Evolutionary conservation across 2,329 filamentous ascomycete genomes (phyloP).

Genomic region (Pseudocercospora pini-densiflorae): DNA sequence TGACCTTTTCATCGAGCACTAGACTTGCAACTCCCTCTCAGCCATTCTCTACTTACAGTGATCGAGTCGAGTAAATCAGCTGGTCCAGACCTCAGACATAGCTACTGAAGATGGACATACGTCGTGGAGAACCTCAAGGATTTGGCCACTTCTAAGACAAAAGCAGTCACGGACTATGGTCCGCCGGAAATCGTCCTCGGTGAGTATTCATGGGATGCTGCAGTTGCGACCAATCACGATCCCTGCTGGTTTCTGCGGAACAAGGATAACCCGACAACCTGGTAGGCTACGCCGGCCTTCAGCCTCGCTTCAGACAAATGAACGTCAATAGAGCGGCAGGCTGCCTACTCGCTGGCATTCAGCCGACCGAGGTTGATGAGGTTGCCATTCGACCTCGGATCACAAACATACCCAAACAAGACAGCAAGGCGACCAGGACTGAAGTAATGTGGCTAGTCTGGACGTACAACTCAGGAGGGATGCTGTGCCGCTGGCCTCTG

Average conservation of each 20-base stretch:
- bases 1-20: no score
- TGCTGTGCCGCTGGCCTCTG: not conserved
- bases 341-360: not conserved
- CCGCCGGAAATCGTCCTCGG: not conserved
- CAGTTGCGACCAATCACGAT: not conserved
- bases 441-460: not conserved
- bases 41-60: no score
- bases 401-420: not conserved
- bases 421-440: not conserved
- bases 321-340: not conserved
- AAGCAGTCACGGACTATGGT: not conserved
- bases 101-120: not conserved
- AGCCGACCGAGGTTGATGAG: not conserved
- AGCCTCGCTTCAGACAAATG: not conserved
- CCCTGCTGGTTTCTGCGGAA: not conserved
- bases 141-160: not conserved
- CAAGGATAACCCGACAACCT: not conserved
- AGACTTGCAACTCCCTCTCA: no score
- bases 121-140: not conserved
- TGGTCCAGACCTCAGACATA: not conserved
- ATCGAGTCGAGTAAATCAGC: not conserved
- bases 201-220: not conserved
- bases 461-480: not conserved
- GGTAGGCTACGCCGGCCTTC: not conserved
- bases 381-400: not conserved